Evolutionary conservation across 495 filamentous ascomycete genomes (phyloP).

Genomic region (Staphylotrichum longicolle): DNA sequence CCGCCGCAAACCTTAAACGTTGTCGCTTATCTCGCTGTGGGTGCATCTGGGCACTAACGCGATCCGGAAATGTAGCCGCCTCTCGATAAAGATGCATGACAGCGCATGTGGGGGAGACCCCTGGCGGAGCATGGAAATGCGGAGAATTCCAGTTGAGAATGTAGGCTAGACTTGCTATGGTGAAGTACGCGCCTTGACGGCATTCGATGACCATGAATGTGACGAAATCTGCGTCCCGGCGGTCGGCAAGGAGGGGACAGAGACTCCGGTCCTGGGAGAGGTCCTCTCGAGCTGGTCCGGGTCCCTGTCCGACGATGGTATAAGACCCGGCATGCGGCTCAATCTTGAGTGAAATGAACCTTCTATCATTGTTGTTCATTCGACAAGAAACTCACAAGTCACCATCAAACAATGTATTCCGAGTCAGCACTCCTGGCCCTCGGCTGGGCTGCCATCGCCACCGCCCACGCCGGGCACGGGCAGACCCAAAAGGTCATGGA

Average conservation of each 20-base stretch:
- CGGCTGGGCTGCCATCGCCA: conserved; percentile 30
- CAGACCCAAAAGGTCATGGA: conserved; percentile 42
- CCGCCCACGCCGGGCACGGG: conserved; percentile 37
- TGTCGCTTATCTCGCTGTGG: too few relatives aligned
- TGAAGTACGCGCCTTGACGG: conserved; percentile 2
- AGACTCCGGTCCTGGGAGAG: not conserved
- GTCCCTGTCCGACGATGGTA: not conserved
- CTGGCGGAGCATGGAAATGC: not conserved
- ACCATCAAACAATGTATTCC: not conserved
- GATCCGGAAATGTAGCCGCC: conserved; percentile 12
- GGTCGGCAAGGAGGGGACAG: not conserved
- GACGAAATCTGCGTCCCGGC: not conserved
- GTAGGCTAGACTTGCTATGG: conserved; percentile 3
- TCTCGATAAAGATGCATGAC: not conserved
- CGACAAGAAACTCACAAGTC: not conserved
- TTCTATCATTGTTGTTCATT: not conserved
- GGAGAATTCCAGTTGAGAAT: not conserved
- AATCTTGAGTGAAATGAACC: not conserved
- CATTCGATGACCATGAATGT: not conserved
- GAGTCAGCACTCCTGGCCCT: conserved; percentile 21
- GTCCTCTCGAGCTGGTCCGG: too few relatives aligned
- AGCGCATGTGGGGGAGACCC: not conserved
- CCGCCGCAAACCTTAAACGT: not conserved
- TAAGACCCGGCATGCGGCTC: not conserved
- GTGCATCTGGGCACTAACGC: not conserved